These are phyloP conservation scores for Triangularia setosa DNA, from an alignment of 2,329 filamentous ascomycete genomes.

Conservation along the genomic window DNA sequence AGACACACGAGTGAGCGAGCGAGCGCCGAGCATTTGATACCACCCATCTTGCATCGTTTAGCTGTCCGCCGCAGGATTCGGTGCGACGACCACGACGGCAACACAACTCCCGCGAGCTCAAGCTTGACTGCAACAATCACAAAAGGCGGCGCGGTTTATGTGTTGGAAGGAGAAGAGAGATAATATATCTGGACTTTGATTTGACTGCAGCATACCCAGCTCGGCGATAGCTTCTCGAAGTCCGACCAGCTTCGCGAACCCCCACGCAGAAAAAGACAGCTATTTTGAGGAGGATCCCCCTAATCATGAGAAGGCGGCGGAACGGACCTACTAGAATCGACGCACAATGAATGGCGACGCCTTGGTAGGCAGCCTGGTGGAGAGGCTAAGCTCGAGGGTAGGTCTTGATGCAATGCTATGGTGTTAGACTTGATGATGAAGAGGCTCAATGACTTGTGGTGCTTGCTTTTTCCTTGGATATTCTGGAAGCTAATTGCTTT, in stretches of 20 bases:
- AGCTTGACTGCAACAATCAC: not conserved
- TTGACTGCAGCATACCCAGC: not conserved
- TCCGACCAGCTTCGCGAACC: not conserved
- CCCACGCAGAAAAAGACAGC: not conserved
- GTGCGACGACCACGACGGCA: not conserved
- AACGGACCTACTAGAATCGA: conserved; percentile 25
- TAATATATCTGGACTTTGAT: not conserved
- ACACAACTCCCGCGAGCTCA: not conserved
- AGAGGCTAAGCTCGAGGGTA: conserved; percentile 61
- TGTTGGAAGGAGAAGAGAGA: not conserved
- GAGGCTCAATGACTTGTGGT: not conserved
- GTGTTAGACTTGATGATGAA: not conserved
- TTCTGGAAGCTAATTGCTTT: conserved; percentile 1
- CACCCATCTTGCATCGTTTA: not conserved
- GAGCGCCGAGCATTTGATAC: not conserved
- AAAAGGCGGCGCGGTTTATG: not conserved
- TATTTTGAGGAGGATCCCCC: conserved; percentile 7
- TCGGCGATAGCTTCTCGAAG: not conserved
- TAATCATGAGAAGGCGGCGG: conserved; percentile 30
- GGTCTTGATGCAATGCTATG: conserved; percentile 19
- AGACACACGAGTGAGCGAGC: not conserved
- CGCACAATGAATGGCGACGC: conserved; percentile 55
- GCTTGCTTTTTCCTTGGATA: not conserved
- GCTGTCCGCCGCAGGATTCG: not conserved
- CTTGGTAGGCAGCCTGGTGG: conserved; percentile 59